Evolutionary conservation across 177 flowering plant species (phyloP).

Genomic region (Telopea speciosissima): DNA sequence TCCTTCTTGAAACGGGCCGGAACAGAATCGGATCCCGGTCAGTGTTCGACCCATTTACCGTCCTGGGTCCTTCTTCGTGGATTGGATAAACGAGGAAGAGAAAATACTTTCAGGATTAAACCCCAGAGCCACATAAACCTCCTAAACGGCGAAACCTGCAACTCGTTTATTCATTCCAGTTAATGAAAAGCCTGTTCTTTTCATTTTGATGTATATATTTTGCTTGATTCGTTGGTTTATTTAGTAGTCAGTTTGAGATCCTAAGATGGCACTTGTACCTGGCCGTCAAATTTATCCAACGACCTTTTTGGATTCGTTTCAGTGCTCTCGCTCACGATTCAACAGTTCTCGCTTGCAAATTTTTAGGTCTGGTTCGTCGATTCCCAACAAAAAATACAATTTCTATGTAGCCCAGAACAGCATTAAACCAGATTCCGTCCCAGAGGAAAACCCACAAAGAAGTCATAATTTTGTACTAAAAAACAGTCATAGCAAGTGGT

Average conservation of each 20-base stretch:
- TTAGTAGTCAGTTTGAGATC: background rate
- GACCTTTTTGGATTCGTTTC: slow-evolving; percentile 45
- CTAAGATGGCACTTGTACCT: slow-evolving; percentile 37
- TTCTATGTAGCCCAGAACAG: slow-evolving; percentile 8
- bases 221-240: background rate
- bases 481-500: slow-evolving; percentile 7
- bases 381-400: slow-evolving; percentile 18
- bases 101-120: background rate
- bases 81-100: background rate
- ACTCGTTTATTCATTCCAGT: background rate
- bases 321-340: slow-evolving; percentile 36
- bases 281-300: slow-evolving; percentile 38
- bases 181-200: no score
- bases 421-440: slow-evolving; percentile 4
- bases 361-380: slow-evolving; percentile 22
- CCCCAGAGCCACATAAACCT: background rate
- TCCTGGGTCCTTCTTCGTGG: background rate
- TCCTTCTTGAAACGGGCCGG: no score
- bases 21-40: no score
- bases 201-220: no score
- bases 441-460: slow-evolving; percentile 24
- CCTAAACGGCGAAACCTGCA: background rate
- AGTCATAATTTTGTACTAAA: slow-evolving; percentile 18
- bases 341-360: slow-evolving; percentile 28
- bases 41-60: no score